Conservation (phyloP, 2,329 filamentous ascomycete genomes). For the Sporothrix dimorphospora region DNA sequence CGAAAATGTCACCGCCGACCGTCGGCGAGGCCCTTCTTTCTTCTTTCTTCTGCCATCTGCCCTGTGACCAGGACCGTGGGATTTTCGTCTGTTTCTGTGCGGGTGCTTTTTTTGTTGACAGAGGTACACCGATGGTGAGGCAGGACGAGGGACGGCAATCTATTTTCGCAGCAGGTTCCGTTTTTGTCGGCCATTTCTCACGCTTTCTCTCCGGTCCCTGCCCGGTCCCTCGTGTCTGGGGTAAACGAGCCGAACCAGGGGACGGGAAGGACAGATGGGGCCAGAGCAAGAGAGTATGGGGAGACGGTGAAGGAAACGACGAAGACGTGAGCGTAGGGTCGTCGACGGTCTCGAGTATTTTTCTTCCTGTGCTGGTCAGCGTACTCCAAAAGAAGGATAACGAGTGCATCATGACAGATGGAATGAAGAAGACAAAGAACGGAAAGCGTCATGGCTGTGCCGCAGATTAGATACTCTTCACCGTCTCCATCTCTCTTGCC, state of each 20-base stretch:
- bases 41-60: neutral
- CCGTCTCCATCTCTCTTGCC: neutral
- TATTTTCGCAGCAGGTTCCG: neutral
- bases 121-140: neutral
- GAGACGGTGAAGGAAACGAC: too few species aligned
- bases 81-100: neutral
- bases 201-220: neutral
- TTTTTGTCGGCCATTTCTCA: neutral
- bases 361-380: neutral
- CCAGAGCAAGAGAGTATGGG: neutral
- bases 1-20: neutral
- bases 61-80: conserved; percentile 18
- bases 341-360: neutral
- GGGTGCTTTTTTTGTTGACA: neutral
- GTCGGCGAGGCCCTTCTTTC: neutral
- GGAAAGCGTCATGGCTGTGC: neutral
- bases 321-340: too few species aligned
- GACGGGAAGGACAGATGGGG: neutral
- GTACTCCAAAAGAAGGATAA: too few species aligned
- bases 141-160: neutral
- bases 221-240: neutral
- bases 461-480: conserved; percentile 8
- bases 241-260: neutral
- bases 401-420: too few species aligned
- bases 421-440: neutral